Base-by-base conservation (phyloP, 805 yeast genomes). In the Phaffomyces antillensis region DNA sequence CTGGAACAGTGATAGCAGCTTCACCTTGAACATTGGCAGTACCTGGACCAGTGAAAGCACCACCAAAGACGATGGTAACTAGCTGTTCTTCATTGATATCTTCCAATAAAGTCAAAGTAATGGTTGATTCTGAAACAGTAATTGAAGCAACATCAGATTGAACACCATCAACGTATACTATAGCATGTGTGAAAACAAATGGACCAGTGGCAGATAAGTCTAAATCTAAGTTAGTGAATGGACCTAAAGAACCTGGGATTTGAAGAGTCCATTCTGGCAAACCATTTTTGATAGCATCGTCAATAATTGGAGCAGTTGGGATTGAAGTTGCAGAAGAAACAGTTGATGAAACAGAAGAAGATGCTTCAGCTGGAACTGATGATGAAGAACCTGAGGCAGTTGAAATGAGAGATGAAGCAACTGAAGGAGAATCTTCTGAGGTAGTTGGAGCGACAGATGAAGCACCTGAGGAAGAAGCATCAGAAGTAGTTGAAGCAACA, bases 211-310 rank as follows among this genome's bases (percentile, higher is more conserved):
- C 42, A 18, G 41, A 13, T 18, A 42, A 49, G 7, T 41, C 31
- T 13, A 52, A 4, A 3, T 47, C 39, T 24, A 52, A 33, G 8
- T 40, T 39, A 13, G 47, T 37, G 56, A 56, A 52, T 45, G 58
- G 55, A 16, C 53, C 52, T 17, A 34, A 12, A 1, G 36, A 17
- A 17, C 36, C 36, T 11, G 36, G 36, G 7, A 34, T 10, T 5
- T 5, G 10, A 18, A 34, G 5, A 10, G 23, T 42, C 50, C 50
- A 52, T 33, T 40, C 33, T 44, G 52, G 54, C 17, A 36, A 30
- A 31, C 50, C 52, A n/a, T 30, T 41, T 16, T 13, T n/a, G n/a
- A 45, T 35, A 11, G 18, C 32, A 39, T 53, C 53, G 24, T 37
- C 10, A 16, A 46, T 16, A 5, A 23, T 30, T n/a, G 37, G 31